These are phyloP conservation scores for Lepidopterella palustris DNA, from an alignment of 495 filamentous ascomycete species.

Conservation along the genomic window DNA sequence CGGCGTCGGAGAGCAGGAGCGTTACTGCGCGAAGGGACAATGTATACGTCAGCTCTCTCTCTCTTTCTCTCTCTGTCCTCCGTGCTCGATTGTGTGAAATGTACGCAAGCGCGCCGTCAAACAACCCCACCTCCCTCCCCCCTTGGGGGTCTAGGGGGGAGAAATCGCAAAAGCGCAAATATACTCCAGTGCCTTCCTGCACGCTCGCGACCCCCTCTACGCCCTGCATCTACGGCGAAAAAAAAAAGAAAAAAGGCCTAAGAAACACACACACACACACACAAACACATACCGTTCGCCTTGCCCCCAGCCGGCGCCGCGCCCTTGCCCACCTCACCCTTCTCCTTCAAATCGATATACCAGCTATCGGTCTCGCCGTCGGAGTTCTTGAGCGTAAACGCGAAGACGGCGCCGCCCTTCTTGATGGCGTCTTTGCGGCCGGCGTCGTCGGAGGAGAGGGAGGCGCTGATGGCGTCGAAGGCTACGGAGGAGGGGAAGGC, in stretches of 20 bases:
- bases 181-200: too few relatives aligned
- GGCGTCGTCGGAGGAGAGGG: slow-evolving; percentile 60
- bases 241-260: not conserved
- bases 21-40: slow-evolving; percentile 52
- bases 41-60: not conserved
- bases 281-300: slow-evolving; percentile 71
- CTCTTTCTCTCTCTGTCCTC: too few relatives aligned
- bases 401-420: slow-evolving; percentile 78
- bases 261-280: slow-evolving; percentile 1
- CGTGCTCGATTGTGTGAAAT: too few relatives aligned
- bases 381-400: slow-evolving; percentile 86
- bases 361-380: slow-evolving; percentile 72
- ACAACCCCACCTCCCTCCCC: too few relatives aligned
- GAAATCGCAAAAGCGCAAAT: too few relatives aligned
- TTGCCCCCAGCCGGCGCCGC: slow-evolving; percentile 60
- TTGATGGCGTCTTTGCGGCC: slow-evolving; percentile 84
- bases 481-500: slow-evolving; percentile 84
- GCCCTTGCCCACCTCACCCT: slow-evolving; percentile 75
- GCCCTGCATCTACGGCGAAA: too few relatives aligned
- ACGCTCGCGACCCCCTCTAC: too few relatives aligned
- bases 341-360: slow-evolving; percentile 93
- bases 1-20: slow-evolving; percentile 72
- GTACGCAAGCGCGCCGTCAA: too few relatives aligned
- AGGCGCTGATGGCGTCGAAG: slow-evolving; percentile 79
- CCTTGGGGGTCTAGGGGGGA: too few relatives aligned